Evolutionary conservation across 2,329 filamentous ascomycete genomes (phyloP).

Genomic region (Talaromyces sp.): DNA sequence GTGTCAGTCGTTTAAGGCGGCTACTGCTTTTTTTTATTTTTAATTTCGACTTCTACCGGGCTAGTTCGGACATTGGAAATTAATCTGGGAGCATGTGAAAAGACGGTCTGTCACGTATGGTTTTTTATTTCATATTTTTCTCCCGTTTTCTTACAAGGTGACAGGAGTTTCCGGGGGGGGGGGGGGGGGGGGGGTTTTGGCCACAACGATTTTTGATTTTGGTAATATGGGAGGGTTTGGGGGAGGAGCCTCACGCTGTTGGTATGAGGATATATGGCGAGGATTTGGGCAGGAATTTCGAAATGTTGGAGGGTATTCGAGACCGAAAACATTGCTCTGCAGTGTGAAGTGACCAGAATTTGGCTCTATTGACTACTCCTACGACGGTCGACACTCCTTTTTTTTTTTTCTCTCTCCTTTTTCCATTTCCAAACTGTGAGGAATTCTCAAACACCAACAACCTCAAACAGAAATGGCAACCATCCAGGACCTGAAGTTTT

Average conservation of each 20-base stretch:
- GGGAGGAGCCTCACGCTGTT: neutral
- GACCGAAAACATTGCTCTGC: neutral
- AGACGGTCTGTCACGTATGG: neutral
- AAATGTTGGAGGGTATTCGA: neutral
- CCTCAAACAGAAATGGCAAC: neutral
- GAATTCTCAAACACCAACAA: neutral
- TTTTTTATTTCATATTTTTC: neutral
- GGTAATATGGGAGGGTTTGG: no score
- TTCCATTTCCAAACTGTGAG: neutral
- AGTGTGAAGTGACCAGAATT: neutral
- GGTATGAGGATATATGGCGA: neutral
- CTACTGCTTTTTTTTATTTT: neutral
- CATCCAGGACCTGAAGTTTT: constrained; percentile 1
- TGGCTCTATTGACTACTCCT: neutral
- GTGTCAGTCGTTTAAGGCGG: neutral
- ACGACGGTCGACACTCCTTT: neutral
- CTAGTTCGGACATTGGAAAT: neutral
- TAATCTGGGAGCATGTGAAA: neutral
- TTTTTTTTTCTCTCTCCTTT: neutral
- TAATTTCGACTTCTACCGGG: neutral
- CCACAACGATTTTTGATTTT: no score
- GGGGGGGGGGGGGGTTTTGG: neutral
- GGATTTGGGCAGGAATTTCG: neutral
- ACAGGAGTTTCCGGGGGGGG: neutral
- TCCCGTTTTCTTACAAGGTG: neutral